These are phyloP conservation scores for Lactifluus echinatus DNA, from an alignment of 768 basidiomycete genomes.

Conservation along the genomic window DNA sequence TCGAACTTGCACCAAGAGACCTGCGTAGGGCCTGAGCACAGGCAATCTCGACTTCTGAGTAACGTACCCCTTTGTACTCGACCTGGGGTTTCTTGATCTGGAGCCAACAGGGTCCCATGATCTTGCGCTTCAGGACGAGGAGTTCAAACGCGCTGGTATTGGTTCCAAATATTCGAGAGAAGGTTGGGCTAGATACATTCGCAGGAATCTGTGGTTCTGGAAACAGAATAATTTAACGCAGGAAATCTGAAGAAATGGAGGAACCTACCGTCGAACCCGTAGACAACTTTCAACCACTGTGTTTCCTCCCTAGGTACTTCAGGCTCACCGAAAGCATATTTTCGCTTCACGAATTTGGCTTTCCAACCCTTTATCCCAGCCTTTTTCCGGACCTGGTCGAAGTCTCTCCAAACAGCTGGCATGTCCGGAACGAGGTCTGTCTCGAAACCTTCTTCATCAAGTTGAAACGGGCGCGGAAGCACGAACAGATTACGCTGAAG, in stretches of 20 bases:
- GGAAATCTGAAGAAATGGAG: neutral
- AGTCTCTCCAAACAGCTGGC: constrained; percentile 72
- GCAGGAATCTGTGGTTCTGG: constrained; percentile 68
- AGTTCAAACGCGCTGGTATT: constrained; percentile 90
- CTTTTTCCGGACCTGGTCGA: constrained; percentile 68
- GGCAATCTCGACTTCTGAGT: neutral
- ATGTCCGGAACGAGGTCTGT: constrained; percentile 67
- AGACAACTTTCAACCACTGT: constrained; percentile 91
- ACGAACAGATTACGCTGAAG: constrained; percentile 88
- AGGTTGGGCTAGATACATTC: constrained; percentile 71
- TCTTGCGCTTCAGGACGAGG: constrained; percentile 89
- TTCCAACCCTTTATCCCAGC: constrained; percentile 64
- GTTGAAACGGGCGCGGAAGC: constrained; percentile 62
- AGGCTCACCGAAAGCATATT: constrained; percentile 85
- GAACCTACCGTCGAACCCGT: constrained; percentile 67
- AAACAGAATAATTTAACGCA: neutral
- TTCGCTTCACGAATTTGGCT: constrained; percentile 77
- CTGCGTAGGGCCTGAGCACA: constrained; percentile 33
- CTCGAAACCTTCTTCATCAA: constrained; percentile 50
- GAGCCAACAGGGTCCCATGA: constrained; percentile 99
- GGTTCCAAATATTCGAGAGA: constrained; percentile 82
- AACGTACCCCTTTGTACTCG: constrained; percentile 69
- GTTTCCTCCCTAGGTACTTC: constrained; percentile 72
- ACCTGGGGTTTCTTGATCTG: constrained; percentile 68
- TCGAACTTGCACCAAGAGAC: constrained; percentile 97